These are phyloP conservation scores for Cercophora scortea DNA, from an alignment of 495 filamentous ascomycete species.

Conservation along the genomic window DNA sequence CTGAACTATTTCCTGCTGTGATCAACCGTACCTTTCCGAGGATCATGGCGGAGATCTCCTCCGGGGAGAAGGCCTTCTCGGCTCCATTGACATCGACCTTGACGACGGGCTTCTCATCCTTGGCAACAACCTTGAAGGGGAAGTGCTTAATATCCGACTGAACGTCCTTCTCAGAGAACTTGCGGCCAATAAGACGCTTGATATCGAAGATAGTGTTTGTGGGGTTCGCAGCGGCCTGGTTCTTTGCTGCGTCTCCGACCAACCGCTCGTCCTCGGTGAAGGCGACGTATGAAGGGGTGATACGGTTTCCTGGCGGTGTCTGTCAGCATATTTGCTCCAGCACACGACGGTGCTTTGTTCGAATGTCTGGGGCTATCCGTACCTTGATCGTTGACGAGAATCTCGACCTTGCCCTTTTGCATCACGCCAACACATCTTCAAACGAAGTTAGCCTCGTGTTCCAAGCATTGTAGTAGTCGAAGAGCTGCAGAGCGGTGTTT, in stretches of 20 bases:
- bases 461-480: neutral
- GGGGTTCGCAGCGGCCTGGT: slow-evolving; percentile 95
- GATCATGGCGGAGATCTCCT: slow-evolving; percentile 83
- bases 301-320: slow-evolving; percentile 68
- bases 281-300: slow-evolving; percentile 96
- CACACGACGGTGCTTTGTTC: neutral
- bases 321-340: slow-evolving; percentile 1
- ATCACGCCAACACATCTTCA: slow-evolving; percentile 80
- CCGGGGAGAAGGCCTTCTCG: slow-evolving; percentile 73
- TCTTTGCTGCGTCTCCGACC: slow-evolving; percentile 98
- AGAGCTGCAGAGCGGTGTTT: neutral
- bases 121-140: slow-evolving; percentile 71
- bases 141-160: slow-evolving; percentile 84
- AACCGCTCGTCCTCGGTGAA: slow-evolving; percentile 97
- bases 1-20: slow-evolving; percentile 3
- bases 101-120: slow-evolving; percentile 75
- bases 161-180: slow-evolving; percentile 77
- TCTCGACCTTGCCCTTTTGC: slow-evolving; percentile 98
- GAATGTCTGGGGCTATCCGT: neutral
- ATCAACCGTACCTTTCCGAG: slow-evolving; percentile 51
- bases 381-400: slow-evolving; percentile 86
- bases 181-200: slow-evolving; percentile 90
- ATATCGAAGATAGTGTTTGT: slow-evolving; percentile 83
- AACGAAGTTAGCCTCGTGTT: slow-evolving; percentile 13
- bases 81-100: slow-evolving; percentile 67